phyloP scores from a whole-genome alignment of 345 rosid species.

The Salix dunnii region DNA sequence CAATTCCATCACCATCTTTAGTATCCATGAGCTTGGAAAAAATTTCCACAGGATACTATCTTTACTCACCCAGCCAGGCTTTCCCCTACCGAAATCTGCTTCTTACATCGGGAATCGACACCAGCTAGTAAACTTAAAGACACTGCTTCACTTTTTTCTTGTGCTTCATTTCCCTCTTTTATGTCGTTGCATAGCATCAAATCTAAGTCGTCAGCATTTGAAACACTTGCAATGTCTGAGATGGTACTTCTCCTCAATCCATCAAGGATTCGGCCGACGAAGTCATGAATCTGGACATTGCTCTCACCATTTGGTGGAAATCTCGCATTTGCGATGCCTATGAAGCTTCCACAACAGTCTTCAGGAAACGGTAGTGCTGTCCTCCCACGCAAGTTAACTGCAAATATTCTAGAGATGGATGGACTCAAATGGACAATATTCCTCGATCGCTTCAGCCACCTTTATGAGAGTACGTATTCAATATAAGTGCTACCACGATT shows the following conservation, averaged over 20 bases:
- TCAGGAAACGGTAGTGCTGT: neutral
- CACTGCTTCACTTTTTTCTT: neutral
- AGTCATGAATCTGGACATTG: neutral
- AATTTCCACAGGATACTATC: no score
- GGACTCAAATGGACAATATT: neutral
- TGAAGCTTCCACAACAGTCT: neutral
- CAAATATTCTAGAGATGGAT: neutral
- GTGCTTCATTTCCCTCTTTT: neutral
- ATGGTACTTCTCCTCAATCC: neutral
- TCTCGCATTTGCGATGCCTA: neutral
- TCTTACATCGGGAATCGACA: neutral
- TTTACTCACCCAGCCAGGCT: neutral
- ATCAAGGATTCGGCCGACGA: neutral
- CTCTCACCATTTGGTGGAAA: constrained; percentile 4
- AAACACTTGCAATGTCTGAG: neutral
- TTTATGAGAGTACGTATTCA: neutral
- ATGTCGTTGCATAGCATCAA: neutral
- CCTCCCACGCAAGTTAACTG: neutral
- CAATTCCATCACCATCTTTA: no score
- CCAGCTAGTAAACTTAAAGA: neutral
- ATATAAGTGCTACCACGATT: no score
- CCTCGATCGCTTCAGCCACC: neutral
- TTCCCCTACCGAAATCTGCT: constrained; percentile 3
- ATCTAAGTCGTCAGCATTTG: neutral
- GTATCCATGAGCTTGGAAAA: no score